phyloP scores from a whole-genome alignment of 164 flowering plant genomes.

The Umbilicus rupestris region DNA sequence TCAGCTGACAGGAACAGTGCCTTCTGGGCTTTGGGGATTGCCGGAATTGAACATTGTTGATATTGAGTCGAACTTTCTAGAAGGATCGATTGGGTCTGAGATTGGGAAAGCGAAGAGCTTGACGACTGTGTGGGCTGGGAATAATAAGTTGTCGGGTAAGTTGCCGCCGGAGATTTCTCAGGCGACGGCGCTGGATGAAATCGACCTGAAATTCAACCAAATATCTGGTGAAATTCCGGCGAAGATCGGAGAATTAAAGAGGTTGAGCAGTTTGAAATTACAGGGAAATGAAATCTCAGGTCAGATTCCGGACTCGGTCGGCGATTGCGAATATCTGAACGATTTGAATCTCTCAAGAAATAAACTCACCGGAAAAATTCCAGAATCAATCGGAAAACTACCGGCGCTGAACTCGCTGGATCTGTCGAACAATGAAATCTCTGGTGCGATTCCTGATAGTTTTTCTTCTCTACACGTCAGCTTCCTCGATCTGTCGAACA shows the following conservation, averaged over 20 bases:
- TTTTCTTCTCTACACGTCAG: constrained; percentile 24
- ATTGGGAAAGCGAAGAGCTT: constrained; percentile 27
- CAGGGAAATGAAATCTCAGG: constrained; percentile 27
- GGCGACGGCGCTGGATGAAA: constrained; percentile 20
- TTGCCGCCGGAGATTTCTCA: constrained; percentile 20
- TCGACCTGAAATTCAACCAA: constrained; percentile 18
- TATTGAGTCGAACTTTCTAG: constrained; percentile 23
- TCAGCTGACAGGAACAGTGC: constrained; percentile 38
- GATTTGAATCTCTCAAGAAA: constrained; percentile 24
- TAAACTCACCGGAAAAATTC: constrained; percentile 23
- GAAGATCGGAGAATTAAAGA: constrained; percentile 21
- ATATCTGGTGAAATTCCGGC: constrained; percentile 28
- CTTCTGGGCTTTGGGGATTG: constrained; percentile 42
- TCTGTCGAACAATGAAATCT: constrained; percentile 27
- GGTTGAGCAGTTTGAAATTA: constrained; percentile 17
- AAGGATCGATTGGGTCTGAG: constrained; percentile 22
- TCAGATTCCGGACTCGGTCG: constrained; percentile 25
- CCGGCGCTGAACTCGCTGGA: constrained; percentile 28
- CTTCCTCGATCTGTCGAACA: constrained; percentile 40
- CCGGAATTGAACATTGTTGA: constrained; percentile 33
- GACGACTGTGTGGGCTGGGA: constrained; percentile 13
- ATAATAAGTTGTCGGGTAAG: constrained; percentile 25
- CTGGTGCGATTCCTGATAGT: constrained; percentile 30
- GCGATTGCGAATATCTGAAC: constrained; percentile 21
- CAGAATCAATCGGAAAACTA: constrained; percentile 21